Evolutionary conservation across 1,139 yeast species (phyloP).

Genomic region (Wickerhamiella infanticola): DNA sequence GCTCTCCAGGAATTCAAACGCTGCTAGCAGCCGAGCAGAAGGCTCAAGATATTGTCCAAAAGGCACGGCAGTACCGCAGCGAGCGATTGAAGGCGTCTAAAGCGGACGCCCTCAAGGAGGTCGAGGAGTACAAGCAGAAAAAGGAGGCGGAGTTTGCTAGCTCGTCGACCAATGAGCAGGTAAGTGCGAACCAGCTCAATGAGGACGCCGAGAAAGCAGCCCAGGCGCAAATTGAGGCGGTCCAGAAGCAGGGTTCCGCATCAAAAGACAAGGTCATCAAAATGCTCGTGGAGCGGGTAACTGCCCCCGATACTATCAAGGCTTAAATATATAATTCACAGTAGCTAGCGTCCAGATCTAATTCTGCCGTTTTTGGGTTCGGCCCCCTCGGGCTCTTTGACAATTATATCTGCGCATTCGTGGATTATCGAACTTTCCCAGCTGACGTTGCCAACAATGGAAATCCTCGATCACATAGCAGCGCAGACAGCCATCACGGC

Average conservation of each 20-base stretch:
- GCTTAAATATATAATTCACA: not conserved
- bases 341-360: too few relatives aligned
- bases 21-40: slow-evolving; percentile 69
- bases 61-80: slow-evolving; percentile 79
- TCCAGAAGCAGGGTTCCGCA: slow-evolving; percentile 30
- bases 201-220: slow-evolving; percentile 58
- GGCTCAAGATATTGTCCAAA: slow-evolving; percentile 87
- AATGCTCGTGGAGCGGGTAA: slow-evolving; percentile 65
- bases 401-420: too few relatives aligned
- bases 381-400: too few relatives aligned
- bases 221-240: slow-evolving; percentile 28
- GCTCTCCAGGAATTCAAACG: slow-evolving; percentile 31
- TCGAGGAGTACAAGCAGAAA: slow-evolving; percentile 67
- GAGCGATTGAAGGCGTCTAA: slow-evolving; percentile 87
- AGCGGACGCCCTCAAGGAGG: slow-evolving; percentile 80
- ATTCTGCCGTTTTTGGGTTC: too few relatives aligned
- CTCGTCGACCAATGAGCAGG: slow-evolving; percentile 32
- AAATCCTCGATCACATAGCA: not conserved
- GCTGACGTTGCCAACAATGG: not conserved
- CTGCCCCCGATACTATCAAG: slow-evolving; percentile 32
- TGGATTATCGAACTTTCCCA: not conserved
- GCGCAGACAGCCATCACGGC: slow-evolving; percentile 3
- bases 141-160: slow-evolving; percentile 67
- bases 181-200: slow-evolving; percentile 51
- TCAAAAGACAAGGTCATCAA: slow-evolving; percentile 58